Base-by-base conservation (phyloP, 2,329 filamentous ascomycete genomes). In the Fusarium incarnatum region DNA sequence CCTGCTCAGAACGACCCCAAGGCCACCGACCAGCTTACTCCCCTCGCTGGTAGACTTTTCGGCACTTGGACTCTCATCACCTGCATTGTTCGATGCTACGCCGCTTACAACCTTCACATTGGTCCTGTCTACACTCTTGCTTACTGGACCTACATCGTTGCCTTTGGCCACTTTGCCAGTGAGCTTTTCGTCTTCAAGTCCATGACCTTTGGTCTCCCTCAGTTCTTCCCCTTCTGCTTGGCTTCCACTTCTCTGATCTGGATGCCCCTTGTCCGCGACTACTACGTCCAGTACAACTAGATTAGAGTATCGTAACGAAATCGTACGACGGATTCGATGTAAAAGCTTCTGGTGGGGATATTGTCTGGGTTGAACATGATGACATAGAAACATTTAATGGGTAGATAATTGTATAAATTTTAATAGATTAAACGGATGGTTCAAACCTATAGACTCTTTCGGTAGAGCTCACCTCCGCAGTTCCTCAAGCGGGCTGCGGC, bases 31-130 rank as follows among this genome's bases (percentile, higher is more conserved):
- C 87, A 89, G 79, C 88, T 93, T 59, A 94, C 92, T 8, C 89
- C 91, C 8, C 88, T 97, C 30, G 91, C 90, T 13, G 90, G 90
- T 27, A 90, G 93, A 69, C 89, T 93, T 22, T 97, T 97, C 79
- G 94, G 92, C 56, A 96, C 93, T 30, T 98, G 94, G 91, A 97
- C 94, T 0, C 86, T 95, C 61, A 84, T 97, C 62, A 91, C 92
- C 8, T 88, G 89, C 62, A 83, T 97, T 53, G 86, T 97, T 46
- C 89, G 94, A 55, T 83, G 94, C 71, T 97, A 97, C 77, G 93
- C 93, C 7, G 92, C 93, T 34, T 97, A 97, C 82, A 86, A 97
- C 79, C 88, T 97, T 68, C 84, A 89, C 71, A 86, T 93, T 65
- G 87, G 88, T 2, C 86, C 87, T 46, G 84, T 94, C 57, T 98